Evolutionary conservation across 2,329 filamentous ascomycete genomes (phyloP), one percentile per base, ranked within the genome.

Genomic region (Penicillium griseofulvum): DNA sequence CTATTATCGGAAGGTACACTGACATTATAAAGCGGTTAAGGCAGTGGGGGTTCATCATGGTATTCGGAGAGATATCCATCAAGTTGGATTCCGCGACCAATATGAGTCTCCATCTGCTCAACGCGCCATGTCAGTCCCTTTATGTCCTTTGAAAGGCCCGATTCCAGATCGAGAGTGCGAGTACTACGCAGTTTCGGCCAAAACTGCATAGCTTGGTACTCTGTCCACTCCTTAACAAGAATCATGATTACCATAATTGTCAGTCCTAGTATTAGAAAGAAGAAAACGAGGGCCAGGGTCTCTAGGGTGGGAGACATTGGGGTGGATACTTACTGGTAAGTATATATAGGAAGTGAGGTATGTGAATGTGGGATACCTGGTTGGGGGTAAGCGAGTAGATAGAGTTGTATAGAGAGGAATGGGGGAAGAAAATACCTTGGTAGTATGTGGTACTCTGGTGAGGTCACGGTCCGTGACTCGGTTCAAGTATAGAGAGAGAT

Each of bases 211-310:
- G 47, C 39, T 38, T 33, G 16, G 17, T 45, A 50, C 47, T 54
- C 47, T 8, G 47, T 45, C 52, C 52, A 54, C 52, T 54, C 46
- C 28, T 54, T 51, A 19, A 45, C 52, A 39, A 54, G 39, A 33
- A 54, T 39, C 38, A 51, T 51, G 26, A 45, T 37, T n/a, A 45
- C 22, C 47, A 51, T 33, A 19, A 42, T 44, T 7, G 47, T 43
- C 14, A 54, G n/a, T 17, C 47, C 47, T 17, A 54, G 41, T 24
- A 45, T 0, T 10, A 51, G 34, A 2, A 10, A 39, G 4, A 26
- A 22, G 22, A 49, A 33, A n/a, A 41, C 22, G 0, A 49, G n/a
- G 0, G 37, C 22, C 9, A 53, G 34, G 14, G 29, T 49, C n/a
- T 53, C 51, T 9, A 7, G 31, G 12, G 2, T 0, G 36, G 6